These are phyloP conservation scores for Geranomyces michiganensis DNA, from an alignment of 192 early-diverging fungal species.

Conservation along the genomic window DNA sequence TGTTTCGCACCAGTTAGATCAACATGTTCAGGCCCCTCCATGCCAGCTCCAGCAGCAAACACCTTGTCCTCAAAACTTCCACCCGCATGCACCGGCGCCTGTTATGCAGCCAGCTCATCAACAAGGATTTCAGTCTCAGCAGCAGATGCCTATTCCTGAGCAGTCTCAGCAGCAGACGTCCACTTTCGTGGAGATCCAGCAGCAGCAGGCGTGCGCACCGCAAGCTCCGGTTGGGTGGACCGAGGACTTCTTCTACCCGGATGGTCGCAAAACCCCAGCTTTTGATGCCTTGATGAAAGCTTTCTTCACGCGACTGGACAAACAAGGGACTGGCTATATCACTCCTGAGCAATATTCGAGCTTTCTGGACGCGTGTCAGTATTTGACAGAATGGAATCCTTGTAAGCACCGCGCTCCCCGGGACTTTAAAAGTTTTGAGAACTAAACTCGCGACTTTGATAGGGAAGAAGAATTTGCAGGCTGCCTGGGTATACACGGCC, in stretches of 20 bases:
- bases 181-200: no score
- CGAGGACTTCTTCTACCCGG: background rate
- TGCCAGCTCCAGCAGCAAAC: no score
- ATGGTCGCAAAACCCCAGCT: background rate
- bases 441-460: background rate
- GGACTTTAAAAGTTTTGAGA: background rate
- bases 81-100: no score
- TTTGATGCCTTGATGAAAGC: background rate
- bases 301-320: background rate
- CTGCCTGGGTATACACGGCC: background rate
- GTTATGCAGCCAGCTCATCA: no score
- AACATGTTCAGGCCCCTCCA: no score
- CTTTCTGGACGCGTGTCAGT: background rate
- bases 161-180: no score
- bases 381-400: slow-evolving; percentile 1
- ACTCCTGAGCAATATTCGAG: slow-evolving; percentile 3
- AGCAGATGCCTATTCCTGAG: no score
- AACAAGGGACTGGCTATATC: background rate
- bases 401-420: background rate
- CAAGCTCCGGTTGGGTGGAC: background rate
- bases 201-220: no score
- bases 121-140: no score
- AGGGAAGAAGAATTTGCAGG: background rate
- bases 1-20: no score
- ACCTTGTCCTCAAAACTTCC: no score